A percentile compares a stretch with the other conserved stretches of the same genome.
phyloP scores from a whole-genome alignment of 331 rosid species.

The Malus hybrid region DNA sequence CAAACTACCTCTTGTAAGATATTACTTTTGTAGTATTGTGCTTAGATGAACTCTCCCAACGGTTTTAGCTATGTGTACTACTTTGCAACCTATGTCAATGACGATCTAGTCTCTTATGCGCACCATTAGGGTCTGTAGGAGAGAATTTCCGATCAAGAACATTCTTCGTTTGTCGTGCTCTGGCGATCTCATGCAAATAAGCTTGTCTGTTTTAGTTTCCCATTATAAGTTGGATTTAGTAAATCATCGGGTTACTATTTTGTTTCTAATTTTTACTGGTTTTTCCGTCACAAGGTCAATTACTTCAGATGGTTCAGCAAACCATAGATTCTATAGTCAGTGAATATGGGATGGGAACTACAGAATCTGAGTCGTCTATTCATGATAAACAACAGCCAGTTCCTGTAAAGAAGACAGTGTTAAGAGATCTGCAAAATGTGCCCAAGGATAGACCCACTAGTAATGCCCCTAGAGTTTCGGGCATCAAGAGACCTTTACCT shows the following conservation, averaged over 20 bases:
- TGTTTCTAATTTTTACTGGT: background rate
- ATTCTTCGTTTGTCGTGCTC: background rate
- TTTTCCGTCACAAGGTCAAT: constrained; percentile 6
- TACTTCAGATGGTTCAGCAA: constrained; percentile 55
- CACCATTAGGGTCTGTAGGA: no score
- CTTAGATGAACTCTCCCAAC: background rate
- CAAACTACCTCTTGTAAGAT: background rate
- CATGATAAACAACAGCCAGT: constrained; percentile 36
- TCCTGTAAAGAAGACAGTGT: constrained; percentile 55
- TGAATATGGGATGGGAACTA: constrained; percentile 47
- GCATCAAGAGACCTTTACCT: constrained; percentile 55
- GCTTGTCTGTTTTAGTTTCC: background rate
- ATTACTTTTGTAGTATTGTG: background rate
- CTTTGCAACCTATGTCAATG: background rate
- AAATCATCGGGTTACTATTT: no score
- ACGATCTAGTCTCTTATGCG: background rate
- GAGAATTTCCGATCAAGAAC: background rate
- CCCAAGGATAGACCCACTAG: constrained; percentile 45
- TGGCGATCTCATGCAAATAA: background rate
- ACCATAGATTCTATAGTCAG: constrained; percentile 46
- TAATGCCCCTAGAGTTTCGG: constrained; percentile 50
- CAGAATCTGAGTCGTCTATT: constrained; percentile 44
- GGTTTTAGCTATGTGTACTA: background rate
- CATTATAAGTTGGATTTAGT: background rate
- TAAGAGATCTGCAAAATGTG: constrained; percentile 65